Evolutionary conservation across 164 flowering plant genomes (phyloP).

Genomic region (Macadamia tetraphylla): DNA sequence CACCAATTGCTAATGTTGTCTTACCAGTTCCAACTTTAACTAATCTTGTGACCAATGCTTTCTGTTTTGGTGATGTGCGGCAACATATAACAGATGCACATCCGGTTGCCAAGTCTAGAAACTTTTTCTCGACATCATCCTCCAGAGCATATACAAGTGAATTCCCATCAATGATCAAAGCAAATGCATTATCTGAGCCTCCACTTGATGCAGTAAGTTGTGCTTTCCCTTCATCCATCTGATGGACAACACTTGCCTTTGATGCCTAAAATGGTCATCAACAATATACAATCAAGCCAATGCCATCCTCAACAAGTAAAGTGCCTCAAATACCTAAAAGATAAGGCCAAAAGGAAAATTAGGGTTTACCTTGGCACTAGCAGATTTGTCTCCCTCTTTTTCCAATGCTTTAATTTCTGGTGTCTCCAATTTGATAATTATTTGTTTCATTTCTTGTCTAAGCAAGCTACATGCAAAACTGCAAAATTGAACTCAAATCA

Average conservation of each 20-base stretch:
- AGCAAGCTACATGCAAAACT: conserved; percentile 93
- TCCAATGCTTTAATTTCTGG: conserved; percentile 62
- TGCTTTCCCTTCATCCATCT: neutral
- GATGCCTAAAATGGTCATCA: neutral
- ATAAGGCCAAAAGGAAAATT: neutral
- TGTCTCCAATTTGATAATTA: conserved; percentile 58
- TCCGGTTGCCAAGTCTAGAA: conserved; percentile 31
- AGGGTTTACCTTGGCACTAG: conserved; percentile 47
- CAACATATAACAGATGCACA: conserved; percentile 66
- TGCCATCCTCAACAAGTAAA: too few relatives aligned
- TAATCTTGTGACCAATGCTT: conserved; percentile 70
- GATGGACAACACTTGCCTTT: neutral
- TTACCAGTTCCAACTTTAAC: conserved; percentile 80
- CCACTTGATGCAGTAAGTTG: neutral
- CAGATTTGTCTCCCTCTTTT: conserved; percentile 57
- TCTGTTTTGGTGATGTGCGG: conserved; percentile 60
- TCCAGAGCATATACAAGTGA: neutral
- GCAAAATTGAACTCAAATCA: conserved; percentile 27
- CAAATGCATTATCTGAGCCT: neutral
- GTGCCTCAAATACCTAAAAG: neutral
- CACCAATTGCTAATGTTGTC: conserved; percentile 91
- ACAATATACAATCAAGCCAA: too few relatives aligned
- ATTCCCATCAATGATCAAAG: neutral
- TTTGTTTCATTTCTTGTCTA: conserved; percentile 92
- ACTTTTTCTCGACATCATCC: neutral